phyloP scores from a whole-genome alignment of 129 eudicot species.

The Dittrichia graveolens region DNA sequence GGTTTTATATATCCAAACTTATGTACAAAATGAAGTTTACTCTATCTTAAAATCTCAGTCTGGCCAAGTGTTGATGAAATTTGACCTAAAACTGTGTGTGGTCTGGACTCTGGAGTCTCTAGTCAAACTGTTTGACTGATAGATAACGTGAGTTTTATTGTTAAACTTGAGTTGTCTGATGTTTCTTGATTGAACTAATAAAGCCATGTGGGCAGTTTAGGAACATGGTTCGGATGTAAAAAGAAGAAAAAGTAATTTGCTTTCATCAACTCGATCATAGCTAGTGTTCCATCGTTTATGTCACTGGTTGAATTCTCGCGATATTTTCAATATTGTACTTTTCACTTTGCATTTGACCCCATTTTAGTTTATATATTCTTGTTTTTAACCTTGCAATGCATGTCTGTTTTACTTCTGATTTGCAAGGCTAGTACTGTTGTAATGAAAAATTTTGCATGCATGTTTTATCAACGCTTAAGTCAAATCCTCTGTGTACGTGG shows the following conservation, averaged over 20 bases:
- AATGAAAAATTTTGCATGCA: neutral
- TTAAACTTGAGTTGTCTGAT: conserved; percentile 1
- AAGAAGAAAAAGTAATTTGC: neutral
- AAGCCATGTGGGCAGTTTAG: too few relatives aligned
- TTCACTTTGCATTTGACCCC: neutral
- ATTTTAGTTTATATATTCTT: neutral
- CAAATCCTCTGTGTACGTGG: neutral
- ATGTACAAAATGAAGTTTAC: neutral
- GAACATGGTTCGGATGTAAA: neutral
- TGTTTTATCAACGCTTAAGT: too few relatives aligned
- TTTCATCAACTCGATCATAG: neutral
- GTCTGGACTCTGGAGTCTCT: neutral
- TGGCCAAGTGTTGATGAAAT: neutral
- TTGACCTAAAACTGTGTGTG: neutral
- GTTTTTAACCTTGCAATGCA: conserved; percentile 1
- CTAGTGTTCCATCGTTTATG: neutral
- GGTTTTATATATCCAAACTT: neutral
- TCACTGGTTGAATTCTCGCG: neutral
- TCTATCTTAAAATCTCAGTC: neutral
- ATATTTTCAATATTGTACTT: too few relatives aligned
- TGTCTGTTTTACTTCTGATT: conserved; percentile 7
- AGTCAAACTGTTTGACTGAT: neutral
- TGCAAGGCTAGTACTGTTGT: neutral
- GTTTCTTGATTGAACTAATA: neutral
- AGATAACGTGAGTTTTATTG: neutral